Base-by-base conservation (phyloP, 106 monocot species). In the Amphibolis antarctica region DNA sequence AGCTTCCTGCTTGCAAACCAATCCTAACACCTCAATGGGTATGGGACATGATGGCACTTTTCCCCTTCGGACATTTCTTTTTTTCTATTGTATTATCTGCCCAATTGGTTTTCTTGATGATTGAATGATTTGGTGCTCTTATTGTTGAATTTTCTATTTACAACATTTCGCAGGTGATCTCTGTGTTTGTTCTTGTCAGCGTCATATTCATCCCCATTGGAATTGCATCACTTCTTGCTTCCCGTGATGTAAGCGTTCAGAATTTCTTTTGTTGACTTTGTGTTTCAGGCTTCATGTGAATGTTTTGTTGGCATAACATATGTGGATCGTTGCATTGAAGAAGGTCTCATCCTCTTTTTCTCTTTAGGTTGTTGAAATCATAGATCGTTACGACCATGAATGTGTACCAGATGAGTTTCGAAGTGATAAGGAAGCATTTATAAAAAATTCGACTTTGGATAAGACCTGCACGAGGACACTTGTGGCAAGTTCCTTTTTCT, bases 1-100 rank as follows among this genome's bases (percentile, higher is more conserved):
- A 92, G 50, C 86, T 92, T 73, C 86, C 84, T 59, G 86, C 92
- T 68, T 92, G 92, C 80, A 86, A 92, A 71, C 92, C 86, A 20
- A 84, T 92, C 67, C 79, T 92, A 5, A 86, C 86, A 29, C 92
- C 92, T 0, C 74, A 78, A 49, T 87, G 81, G 84, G 92, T 92
- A 78, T 72, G 72, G 30, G 36, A 51, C 19, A 2, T 15, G 3
- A 46, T 44, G 4, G 1, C 5, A 3, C 12, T 11, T 63, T 21
- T 23, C 1, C 15, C 3, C 11, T 46, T 0, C 21, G 0, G 15
- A 59, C 0, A 1, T 29, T 28, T 30, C 4, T 30, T 15, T 14
- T 12, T 9, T n/a, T 29, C 5, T 12, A 12, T 55, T 21, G 19
- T 36, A 36, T 2, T 36, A 23, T 55, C 24, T 55, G 20, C 27